Evolutionary conservation across 495 filamentous ascomycete species (phyloP).

Genomic region (Diplogelasinospora grovesii): DNA sequence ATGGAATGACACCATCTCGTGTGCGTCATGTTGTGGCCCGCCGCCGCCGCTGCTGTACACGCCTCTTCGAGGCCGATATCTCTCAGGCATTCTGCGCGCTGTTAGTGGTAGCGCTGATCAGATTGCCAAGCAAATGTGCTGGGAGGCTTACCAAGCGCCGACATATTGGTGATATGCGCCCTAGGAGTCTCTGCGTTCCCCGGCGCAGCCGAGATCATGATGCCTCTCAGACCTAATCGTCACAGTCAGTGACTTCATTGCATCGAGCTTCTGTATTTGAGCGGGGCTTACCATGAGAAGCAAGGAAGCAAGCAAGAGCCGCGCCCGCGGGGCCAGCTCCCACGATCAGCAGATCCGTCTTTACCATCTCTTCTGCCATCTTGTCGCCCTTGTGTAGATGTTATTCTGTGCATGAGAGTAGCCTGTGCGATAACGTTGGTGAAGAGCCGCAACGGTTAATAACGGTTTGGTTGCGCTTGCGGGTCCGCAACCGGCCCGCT

Average conservation of each 20-base stretch:
- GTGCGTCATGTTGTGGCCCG: conserved; percentile 33
- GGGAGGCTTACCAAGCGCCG: conserved; percentile 15
- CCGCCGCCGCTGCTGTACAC: conserved; percentile 21
- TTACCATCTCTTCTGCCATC: conserved; percentile 26
- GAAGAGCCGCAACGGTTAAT: too few relatives aligned
- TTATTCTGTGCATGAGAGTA: too few relatives aligned
- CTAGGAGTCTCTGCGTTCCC: conserved; percentile 47
- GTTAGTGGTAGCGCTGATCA: conserved; percentile 23
- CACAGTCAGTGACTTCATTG: neutral
- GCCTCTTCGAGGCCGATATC: conserved; percentile 44
- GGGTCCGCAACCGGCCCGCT: too few relatives aligned
- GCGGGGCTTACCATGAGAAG: conserved; percentile 36
- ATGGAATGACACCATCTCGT: conserved; percentile 46
- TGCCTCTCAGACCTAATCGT: conserved; percentile 36
- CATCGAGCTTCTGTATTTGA: neutral
- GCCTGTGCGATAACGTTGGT: too few relatives aligned
- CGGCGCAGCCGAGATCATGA: conserved; percentile 40
- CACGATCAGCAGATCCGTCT: conserved; percentile 47
- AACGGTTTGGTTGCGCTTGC: too few relatives aligned
- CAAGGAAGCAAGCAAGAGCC: conserved; percentile 48
- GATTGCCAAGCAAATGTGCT: neutral
- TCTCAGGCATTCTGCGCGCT: conserved; percentile 47
- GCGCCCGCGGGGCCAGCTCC: conserved; percentile 53
- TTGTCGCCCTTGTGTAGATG: too few relatives aligned
- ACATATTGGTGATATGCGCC: conserved; percentile 50